Evolutionary conservation across 2,329 filamentous ascomycete species (phyloP).

Genomic region (Cladorrhinum sp.): DNA sequence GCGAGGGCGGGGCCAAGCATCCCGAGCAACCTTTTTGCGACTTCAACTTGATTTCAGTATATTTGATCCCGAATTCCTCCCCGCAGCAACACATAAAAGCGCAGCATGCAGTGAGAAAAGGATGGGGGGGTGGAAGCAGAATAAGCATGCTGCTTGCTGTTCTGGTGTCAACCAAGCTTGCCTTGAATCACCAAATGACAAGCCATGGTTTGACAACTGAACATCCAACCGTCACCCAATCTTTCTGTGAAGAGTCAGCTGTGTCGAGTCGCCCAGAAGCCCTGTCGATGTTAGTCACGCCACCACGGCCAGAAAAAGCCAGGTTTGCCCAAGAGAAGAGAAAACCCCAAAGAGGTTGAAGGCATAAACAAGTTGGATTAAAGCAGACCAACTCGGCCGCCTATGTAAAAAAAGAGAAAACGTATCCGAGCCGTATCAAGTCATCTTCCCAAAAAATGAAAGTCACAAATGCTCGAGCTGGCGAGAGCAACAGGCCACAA

Average conservation of each 20-base stretch:
- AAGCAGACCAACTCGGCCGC: not conserved
- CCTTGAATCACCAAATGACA: not conserved
- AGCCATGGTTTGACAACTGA: not conserved
- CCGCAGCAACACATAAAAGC: conserved; percentile 47
- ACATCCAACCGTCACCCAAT: not conserved
- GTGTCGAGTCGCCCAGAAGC: not conserved
- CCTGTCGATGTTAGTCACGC: conserved; percentile 21
- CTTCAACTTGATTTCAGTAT: not conserved
- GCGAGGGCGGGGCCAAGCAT: not conserved
- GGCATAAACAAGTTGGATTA: conserved; percentile 1
- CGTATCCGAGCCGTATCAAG: not conserved
- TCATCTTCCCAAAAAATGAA: not conserved
- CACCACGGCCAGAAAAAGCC: not conserved
- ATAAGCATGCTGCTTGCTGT: not conserved
- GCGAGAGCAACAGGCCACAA: not conserved
- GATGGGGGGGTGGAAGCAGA: conserved; percentile 24
- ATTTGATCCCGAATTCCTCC: conserved; percentile 39
- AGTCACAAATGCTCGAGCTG: not conserved
- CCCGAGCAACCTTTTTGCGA: not conserved
- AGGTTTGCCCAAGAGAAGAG: conserved; percentile 1
- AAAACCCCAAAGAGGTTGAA: conserved; percentile 13
- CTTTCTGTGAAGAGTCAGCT: conserved; percentile 14
- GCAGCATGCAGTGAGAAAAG: conserved; percentile 53
- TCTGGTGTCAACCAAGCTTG: not conserved
- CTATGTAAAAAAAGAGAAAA: conserved; percentile 4